Percentiles rank a stretch among this genome's conserved stretches.
phyloP scores from a whole-genome alignment of 2,329 filamentous ascomycete species.

The Botrytis elliptica region DNA sequence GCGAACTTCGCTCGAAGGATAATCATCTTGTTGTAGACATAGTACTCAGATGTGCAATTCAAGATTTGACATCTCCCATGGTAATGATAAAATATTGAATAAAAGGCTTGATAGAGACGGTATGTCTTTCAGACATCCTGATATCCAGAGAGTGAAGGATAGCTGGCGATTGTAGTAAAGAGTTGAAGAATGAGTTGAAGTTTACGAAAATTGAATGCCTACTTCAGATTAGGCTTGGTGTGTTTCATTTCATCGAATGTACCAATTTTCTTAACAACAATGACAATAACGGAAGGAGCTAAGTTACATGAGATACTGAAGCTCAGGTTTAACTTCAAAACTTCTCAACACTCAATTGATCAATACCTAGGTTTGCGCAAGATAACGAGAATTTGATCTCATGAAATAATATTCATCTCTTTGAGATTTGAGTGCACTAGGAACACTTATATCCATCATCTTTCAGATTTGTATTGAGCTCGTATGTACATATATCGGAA shows the following conservation, averaged over 20 bases:
- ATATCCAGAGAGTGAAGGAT: too few species aligned
- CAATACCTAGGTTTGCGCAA: not conserved
- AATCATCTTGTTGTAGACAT: not conserved
- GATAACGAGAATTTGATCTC: not conserved
- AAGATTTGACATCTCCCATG: not conserved
- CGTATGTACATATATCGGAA: not conserved
- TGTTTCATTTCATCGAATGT: too few species aligned
- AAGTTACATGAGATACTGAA: not conserved
- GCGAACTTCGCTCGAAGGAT: not conserved
- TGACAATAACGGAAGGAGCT: too few species aligned
- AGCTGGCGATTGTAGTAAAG: not conserved
- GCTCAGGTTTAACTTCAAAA: not conserved
- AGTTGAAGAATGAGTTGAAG: not conserved
- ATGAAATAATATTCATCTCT: not conserved
- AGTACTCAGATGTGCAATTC: not conserved
- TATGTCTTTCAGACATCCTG: not conserved
- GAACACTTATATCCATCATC: not conserved
- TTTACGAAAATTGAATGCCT: too few species aligned
- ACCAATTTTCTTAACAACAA: too few species aligned
- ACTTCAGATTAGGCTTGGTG: too few species aligned
- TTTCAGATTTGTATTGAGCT: not conserved
- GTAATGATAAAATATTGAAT: too few species aligned
- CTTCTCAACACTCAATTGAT: not conserved
- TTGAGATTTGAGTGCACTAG: not conserved
- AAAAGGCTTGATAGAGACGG: accelerated